Base-by-base conservation (phyloP, 2,329 filamentous ascomycete species). In the Pseudogymnoascus sp. region DNA sequence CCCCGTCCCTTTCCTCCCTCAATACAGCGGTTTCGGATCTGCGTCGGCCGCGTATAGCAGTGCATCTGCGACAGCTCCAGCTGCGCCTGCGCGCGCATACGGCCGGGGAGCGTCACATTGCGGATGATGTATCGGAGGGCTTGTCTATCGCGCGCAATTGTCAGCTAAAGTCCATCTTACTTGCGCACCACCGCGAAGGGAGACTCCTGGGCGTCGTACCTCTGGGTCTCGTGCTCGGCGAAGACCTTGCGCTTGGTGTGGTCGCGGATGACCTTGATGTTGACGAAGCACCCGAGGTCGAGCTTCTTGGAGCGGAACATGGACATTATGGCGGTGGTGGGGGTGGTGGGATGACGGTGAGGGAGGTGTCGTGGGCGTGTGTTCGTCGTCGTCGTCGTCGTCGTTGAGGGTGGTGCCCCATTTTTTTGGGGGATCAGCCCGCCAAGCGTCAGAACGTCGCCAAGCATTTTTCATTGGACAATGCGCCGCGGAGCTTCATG, bases 211-310 rank as follows among this genome's bases (percentile, higher is more conserved):
- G 26, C n/a, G 33, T 12, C 64, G 35, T 67, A 71, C 92, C 92
- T 87, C 76, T 96, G 88, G 3, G 91, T 84, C 77, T 99, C 94
- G 71, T 87, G 79, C 72, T 90, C 80, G 71, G 88, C 88, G 70
- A 92, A 96, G 61, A 91, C 89, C 77, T 95, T 92, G 69, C 94
- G 88, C 83, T 97, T 99, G 60, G 91, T 92, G 77, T 97, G 90
- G 75, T 99, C 94, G 69, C 94, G 90, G 72, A 99, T 88, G 66
- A 89, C 82, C 66, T 87, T 86, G 72, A 87, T 83, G 71, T 96
- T 96, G 76, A 95, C 75, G 71, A 89, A 96, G 72, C 90, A 90
- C 72, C 88, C 86, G 67, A 97, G 77, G 68, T 97, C 91, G 67
- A 96, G 85, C 79, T 86, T 92, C 76, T 95, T 95, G 30, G 91